Evolutionary conservation across 176 grass and related monocot species (phyloP).

Genomic region (Metroxylon sagu): DNA sequence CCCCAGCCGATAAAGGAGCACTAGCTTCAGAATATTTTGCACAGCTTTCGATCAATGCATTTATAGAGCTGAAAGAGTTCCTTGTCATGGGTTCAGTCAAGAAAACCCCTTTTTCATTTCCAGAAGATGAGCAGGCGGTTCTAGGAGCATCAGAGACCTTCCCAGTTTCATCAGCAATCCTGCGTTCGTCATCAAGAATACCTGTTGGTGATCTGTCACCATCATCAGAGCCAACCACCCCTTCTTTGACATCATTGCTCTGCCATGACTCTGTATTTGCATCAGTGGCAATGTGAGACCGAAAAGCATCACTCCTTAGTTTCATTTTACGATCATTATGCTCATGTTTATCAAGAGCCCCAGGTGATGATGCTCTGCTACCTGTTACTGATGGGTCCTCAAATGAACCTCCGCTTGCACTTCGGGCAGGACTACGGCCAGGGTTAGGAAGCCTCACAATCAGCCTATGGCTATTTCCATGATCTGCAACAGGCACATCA

Average conservation of each 20-base stretch:
- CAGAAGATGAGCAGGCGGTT: conserved; percentile 31
- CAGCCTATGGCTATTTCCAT: conserved; percentile 48
- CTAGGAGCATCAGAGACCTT: conserved; percentile 35
- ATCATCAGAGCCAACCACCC: conserved; percentile 35
- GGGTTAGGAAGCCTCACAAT: conserved; percentile 69
- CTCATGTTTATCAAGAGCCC: conserved; percentile 51
- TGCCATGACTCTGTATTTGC: conserved; percentile 46
- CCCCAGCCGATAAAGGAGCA: conserved; percentile 51
- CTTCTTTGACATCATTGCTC: conserved; percentile 55
- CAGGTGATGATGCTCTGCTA: conserved; percentile 42
- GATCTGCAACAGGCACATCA: conserved; percentile 29
- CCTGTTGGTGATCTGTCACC: conserved; percentile 44
- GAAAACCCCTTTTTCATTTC: conserved; percentile 38
- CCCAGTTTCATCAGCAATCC: conserved; percentile 28
- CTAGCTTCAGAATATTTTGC: conserved; percentile 60
- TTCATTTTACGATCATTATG: conserved; percentile 51
- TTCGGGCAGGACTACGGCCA: conserved; percentile 53
- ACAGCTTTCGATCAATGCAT: conserved; percentile 81
- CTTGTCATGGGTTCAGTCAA: conserved; percentile 26
- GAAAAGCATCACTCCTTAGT: conserved; percentile 36
- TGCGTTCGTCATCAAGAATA: conserved; percentile 46
- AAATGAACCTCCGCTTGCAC: conserved; percentile 37
- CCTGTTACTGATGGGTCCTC: conserved; percentile 54
- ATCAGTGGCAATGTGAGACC: conserved; percentile 28
- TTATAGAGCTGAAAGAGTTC: conserved; percentile 78